Percentiles rank a stretch among this genome's conserved stretches.
Conservation (phyloP, 192 early-diverging fungal species). For the Podila minutissima region DNA sequence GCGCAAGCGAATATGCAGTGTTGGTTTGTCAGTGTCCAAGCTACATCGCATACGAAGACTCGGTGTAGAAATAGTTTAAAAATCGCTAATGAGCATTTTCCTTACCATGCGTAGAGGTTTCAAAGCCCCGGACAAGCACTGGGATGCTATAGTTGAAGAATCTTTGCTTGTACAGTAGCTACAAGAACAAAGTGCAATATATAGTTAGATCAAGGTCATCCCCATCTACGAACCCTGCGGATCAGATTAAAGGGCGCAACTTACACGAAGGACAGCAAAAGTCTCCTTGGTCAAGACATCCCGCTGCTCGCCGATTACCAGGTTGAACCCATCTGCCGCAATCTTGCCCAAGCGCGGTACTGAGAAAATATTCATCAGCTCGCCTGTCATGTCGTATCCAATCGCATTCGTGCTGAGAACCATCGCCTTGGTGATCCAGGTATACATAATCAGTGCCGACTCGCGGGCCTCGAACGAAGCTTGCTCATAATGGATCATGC, state of each 20-base stretch:
- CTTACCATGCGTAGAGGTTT: conserved; percentile 47
- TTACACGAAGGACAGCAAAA: conserved; percentile 72
- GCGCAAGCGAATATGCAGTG: neutral
- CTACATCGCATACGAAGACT: no score
- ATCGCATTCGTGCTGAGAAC: conserved; percentile 60
- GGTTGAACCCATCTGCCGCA: conserved; percentile 75
- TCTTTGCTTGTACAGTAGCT: conserved; percentile 85
- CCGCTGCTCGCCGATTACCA: conserved; percentile 78
- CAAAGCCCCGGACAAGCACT: conserved; percentile 68
- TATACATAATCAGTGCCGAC: conserved; percentile 38
- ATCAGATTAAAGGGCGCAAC: neutral
- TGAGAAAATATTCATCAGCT: conserved; percentile 64
- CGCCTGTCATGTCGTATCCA: conserved; percentile 63
- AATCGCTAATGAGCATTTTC: no score
- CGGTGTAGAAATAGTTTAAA: no score
- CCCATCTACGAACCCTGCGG: no score
- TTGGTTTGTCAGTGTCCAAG: no score
- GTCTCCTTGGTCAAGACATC: conserved; percentile 76
- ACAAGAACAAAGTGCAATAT: conserved; percentile 28
- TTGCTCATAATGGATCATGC: conserved; percentile 32
- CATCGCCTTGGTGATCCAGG: conserved; percentile 74
- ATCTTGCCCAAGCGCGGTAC: conserved; percentile 49
- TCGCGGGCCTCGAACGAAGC: conserved; percentile 20
- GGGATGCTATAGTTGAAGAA: conserved; percentile 86
- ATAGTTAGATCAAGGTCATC: conserved; percentile 1